A percentile compares a stretch with the other conserved stretches of the same genome.
phyloP scores from a whole-genome alignment of 352 stramenopile species.

The Peronospora destructor region DNA sequence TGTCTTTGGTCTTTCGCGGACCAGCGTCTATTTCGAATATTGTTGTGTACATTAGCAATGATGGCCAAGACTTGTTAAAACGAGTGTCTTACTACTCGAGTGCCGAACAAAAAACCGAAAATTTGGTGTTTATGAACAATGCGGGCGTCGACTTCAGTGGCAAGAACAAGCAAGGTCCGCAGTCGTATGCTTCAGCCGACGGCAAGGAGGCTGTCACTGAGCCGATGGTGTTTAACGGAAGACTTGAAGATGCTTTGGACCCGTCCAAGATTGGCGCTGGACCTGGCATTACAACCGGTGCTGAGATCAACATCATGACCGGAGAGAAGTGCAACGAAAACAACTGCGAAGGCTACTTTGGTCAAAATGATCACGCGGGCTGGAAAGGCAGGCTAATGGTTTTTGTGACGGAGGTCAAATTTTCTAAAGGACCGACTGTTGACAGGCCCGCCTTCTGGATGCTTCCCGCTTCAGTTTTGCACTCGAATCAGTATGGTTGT shows the following conservation, averaged over 20 bases:
- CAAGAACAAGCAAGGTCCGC: slow-evolving; percentile 32
- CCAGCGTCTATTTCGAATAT: slow-evolving; percentile 54
- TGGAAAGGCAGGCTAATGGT: slow-evolving; percentile 58
- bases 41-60: slow-evolving; percentile 37
- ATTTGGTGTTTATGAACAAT: slow-evolving; percentile 77
- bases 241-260: slow-evolving; percentile 40
- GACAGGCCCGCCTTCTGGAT: slow-evolving; percentile 57
- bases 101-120: slow-evolving; percentile 24
- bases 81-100: slow-evolving; percentile 50
- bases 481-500: slow-evolving; percentile 54
- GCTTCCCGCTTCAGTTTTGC: slow-evolving; percentile 47
- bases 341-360: slow-evolving; percentile 32
- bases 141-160: slow-evolving; percentile 59
- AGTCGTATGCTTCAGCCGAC: slow-evolving; percentile 47
- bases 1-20: slow-evolving; percentile 58
- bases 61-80: slow-evolving; percentile 29
- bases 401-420: slow-evolving; percentile 59
- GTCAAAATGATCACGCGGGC: slow-evolving; percentile 45
- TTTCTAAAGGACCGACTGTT: slow-evolving; percentile 28
- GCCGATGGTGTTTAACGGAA: slow-evolving; percentile 35
- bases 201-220: slow-evolving; percentile 20
- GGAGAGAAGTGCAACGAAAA: slow-evolving; percentile 28
- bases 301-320: slow-evolving; percentile 66
- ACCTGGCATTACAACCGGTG: slow-evolving; percentile 40
- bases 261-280: slow-evolving; percentile 27